Evolutionary conservation across 805 yeast genomes (phyloP), one percentile per base, ranked within the genome.

Genomic region (Naumovozyma dairenensis): DNA sequence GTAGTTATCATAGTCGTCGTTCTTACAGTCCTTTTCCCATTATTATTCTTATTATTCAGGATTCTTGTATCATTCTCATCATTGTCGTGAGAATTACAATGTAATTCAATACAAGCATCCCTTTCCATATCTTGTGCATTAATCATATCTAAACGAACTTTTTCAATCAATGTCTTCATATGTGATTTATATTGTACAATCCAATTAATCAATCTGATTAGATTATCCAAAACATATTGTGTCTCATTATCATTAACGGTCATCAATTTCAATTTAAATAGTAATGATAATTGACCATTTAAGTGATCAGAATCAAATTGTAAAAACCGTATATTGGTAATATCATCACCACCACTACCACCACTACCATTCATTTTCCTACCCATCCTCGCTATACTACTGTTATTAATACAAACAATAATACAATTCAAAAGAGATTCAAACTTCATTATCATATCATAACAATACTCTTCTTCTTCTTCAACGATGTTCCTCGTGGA

Each of bases 201-300:
- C 57, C 57, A 51, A 27, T 42, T 46, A 19, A 48, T 38, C 8
- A 35, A 34, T 3, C 29, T 17, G 12, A 46, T 20, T 12, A 51
- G 29, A 9, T 15, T 14, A 17, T 33, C 37, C 7, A 38, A 28
- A 7, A 36, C 32, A n/a, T n/a, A n/a, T n/a, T n/a, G n/a, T n/a
- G n/a, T n/a, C n/a, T n/a, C n/a, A n/a, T n/a, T n/a, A n/a, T n/a
- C n/a, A n/a, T n/a, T n/a, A n/a, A n/a, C n/a, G n/a, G n/a, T n/a
- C n/a, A n/a, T n/a, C n/a, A n/a, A n/a, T n/a, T n/a, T n/a, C n/a
- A n/a, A n/a, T n/a, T n/a, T n/a, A n/a, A n/a, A n/a, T n/a, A n/a
- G n/a, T n/a, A n/a, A n/a, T n/a, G n/a, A n/a, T n/a, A n/a, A n/a
- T n/a, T n/a, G n/a, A n/a, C n/a, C n/a, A n/a, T n/a, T n/a, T n/a